These are phyloP conservation scores for Fusarium dlaminii DNA, from an alignment of 2,329 filamentous ascomycete genomes.

Conservation along the genomic window DNA sequence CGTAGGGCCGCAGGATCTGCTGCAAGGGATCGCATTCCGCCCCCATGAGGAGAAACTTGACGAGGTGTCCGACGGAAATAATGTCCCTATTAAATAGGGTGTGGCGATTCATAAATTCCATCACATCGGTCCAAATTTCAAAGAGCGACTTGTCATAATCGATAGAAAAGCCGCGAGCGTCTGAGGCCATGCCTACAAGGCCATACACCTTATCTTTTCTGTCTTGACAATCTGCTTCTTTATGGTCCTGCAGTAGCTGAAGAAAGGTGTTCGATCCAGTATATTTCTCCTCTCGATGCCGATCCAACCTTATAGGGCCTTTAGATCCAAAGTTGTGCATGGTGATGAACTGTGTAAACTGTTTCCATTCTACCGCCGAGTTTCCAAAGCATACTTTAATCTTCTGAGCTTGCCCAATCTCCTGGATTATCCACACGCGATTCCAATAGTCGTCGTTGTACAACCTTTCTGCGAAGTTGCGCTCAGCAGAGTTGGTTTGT, in stretches of 20 bases:
- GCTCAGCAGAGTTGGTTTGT: rapidly evolving
- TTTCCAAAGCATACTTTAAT: not conserved
- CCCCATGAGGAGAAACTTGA: not conserved
- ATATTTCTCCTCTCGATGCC: not conserved
- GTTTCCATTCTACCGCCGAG: not conserved
- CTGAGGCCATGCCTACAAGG: not conserved
- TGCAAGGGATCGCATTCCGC: not conserved
- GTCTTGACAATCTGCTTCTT: not conserved
- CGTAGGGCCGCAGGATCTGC: not conserved
- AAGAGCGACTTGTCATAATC: not conserved
- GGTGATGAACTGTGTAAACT: not conserved
- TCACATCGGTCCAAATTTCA: not conserved
- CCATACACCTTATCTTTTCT: not conserved
- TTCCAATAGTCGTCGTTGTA: not conserved
- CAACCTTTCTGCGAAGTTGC: not conserved
- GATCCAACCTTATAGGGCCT: not conserved
- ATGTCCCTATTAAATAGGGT: rapidly evolving
- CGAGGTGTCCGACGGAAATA: rapidly evolving
- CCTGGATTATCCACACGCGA: not conserved
- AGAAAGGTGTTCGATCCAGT: rapidly evolving
- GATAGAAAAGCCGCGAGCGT: not conserved
- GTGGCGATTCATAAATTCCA: not conserved
- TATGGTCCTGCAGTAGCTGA: rapidly evolving
- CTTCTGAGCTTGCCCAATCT: not conserved
- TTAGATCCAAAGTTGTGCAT: not conserved